phyloP scores from a whole-genome alignment of 352 stramenopile genomes.

The Globisporangium iwayamae region DNA sequence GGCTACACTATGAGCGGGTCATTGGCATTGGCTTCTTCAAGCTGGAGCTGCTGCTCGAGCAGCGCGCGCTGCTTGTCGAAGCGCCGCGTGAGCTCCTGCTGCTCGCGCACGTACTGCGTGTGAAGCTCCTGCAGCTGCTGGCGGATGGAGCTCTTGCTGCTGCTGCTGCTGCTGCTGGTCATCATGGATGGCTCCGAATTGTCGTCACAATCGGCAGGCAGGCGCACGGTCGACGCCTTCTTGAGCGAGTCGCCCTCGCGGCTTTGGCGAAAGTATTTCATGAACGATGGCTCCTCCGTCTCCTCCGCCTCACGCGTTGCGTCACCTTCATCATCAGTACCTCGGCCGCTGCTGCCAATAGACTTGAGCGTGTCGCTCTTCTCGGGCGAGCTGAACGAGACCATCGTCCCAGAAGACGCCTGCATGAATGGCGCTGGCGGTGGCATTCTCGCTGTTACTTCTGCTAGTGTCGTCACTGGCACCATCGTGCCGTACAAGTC shows the following conservation, averaged over 20 bases:
- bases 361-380: slow-evolving; percentile 12
- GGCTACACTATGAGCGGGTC: slow-evolving; percentile 18
- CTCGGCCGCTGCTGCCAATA: background rate
- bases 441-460: background rate
- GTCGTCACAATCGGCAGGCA: slow-evolving; percentile 9
- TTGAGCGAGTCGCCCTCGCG: slow-evolving; percentile 21
- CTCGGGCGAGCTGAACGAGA: background rate
- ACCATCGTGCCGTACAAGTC: slow-evolving; percentile 68
- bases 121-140: slow-evolving; percentile 57
- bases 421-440: slow-evolving; percentile 18
- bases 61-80: slow-evolving; percentile 46
- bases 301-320: slow-evolving; percentile 11
- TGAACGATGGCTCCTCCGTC: slow-evolving; percentile 62
- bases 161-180: slow-evolving; percentile 17
- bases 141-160: slow-evolving; percentile 22
- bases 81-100: slow-evolving; percentile 27
- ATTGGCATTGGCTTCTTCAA: slow-evolving; percentile 10
- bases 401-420: slow-evolving; percentile 9
- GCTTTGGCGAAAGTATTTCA: slow-evolving; percentile 71
- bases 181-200: slow-evolving; percentile 2
- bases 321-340: slow-evolving; percentile 12
- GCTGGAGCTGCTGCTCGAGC: slow-evolving; percentile 48
- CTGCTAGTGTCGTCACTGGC: slow-evolving; percentile 1
- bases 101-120: slow-evolving; percentile 42
- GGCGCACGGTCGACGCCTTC: slow-evolving; percentile 10